Base-by-base conservation (phyloP, 495 filamentous ascomycete genomes). In the Penicillium desertorum region DNA sequence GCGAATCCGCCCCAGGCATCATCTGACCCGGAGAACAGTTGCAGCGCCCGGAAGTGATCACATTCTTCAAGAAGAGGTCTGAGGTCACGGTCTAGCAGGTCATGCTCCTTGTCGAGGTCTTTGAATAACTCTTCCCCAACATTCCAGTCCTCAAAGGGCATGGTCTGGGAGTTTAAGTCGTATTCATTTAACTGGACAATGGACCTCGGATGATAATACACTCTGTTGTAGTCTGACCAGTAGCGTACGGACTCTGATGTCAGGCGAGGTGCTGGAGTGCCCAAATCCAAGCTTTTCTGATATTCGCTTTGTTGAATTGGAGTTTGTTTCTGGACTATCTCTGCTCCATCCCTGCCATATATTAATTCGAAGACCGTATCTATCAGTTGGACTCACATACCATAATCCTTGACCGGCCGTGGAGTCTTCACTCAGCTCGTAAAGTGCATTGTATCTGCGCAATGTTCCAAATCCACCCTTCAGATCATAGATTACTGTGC, bases 1-100 rank as follows among this genome's bases (percentile, higher is more conserved):
- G 88, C 81, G 70, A 97, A 97, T 0, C 92, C 92, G 54, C 89
- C 91, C 95, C 94, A 99, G 2, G 89, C 92, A 79, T 96, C 91
- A 67, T 96, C 92, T 10, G 87, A 74, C 11, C 83, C 80, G 0
- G 88, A 79, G 48, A 97, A 81, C 20, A 98, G 64, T 64, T 98
- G 92, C 29, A 99, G 71, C 0, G 86, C 93, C 67, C 96, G 92
- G 72, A 98, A 77, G 56, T 89, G 86, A 68, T 99, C 94, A 57
- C 92, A 94, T 72, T 97, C 94, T 73, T 99, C 94, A 1, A 85
- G 83, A 65, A 96, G 96, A 1, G 83, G 82, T 54, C 95, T 81
- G 29, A 98, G 65, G 68, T 99, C 95, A 19, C 92, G 79, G 64
- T 99, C 94, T 9, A 98, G 73, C 6, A 98, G 60, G 63, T 97